These are phyloP conservation scores for Trichosanthes truncata DNA, from an alignment of 306 rosid genomes.

Conservation along the genomic window DNA sequence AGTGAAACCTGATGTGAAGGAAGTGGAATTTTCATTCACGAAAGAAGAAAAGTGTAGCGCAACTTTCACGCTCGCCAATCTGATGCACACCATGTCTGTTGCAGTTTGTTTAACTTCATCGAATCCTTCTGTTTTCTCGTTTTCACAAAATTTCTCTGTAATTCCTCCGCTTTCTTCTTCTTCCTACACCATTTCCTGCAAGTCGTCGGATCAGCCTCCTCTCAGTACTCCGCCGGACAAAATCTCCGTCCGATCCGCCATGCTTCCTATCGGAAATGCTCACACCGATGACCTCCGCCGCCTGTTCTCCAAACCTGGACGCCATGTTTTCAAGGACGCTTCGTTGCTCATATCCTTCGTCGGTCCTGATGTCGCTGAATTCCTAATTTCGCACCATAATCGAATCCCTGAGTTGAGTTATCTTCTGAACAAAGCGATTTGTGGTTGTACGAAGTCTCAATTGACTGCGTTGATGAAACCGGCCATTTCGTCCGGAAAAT, in stretches of 20 bases:
- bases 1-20: conserved; percentile 66
- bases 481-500: conserved; percentile 33
- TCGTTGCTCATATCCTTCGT: conserved; percentile 41
- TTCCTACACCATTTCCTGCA: conserved; percentile 40
- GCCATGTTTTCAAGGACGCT: conserved; percentile 79
- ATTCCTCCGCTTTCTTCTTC: conserved; percentile 65
- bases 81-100: conserved; percentile 94
- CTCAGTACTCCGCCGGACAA: conserved; percentile 33
- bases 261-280: conserved; percentile 81
- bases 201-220: conserved; percentile 37
- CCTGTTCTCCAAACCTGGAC: conserved; percentile 50
- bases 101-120: conserved; percentile 75
- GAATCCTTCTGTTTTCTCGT: conserved; percentile 41
- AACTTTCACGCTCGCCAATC: conserved; percentile 55
- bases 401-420: conserved; percentile 10
- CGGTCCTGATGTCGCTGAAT: conserved; percentile 51
- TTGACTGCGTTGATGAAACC: conserved; percentile 35
- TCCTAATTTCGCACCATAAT: conserved; percentile 28
- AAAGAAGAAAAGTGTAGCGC: conserved; percentile 48
- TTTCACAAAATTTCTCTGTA: conserved; percentile 39
- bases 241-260: conserved; percentile 53
- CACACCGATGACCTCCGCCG: conserved; percentile 51
- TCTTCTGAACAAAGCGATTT: conserved; percentile 34
- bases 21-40: conserved; percentile 44
- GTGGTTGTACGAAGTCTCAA: conserved; percentile 33